A percentile compares a stretch with the other conserved stretches of the same genome.
These are phyloP conservation scores for Wickerhamomyces ciferrii DNA, from an alignment of 805 yeast genomes.

Conservation along the genomic window DNA sequence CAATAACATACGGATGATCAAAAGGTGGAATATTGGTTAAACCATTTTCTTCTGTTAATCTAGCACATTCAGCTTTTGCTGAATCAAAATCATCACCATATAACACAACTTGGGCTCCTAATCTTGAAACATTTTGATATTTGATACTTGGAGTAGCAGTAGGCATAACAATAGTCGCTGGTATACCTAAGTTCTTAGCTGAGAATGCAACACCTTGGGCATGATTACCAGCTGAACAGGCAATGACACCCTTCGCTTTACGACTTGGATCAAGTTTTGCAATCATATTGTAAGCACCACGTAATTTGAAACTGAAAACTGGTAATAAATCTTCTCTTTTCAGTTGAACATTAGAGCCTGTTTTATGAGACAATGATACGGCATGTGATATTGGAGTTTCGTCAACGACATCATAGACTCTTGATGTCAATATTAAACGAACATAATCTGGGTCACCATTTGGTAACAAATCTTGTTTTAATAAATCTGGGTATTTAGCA, in stretches of 20 bases:
- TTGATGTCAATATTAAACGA: conserved; percentile 81
- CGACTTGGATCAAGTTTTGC: conserved; percentile 65
- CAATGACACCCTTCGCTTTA: conserved; percentile 83
- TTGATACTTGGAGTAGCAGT: conserved; percentile 94
- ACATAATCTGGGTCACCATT: conserved; percentile 88
- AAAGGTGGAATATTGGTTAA: conserved; percentile 95
- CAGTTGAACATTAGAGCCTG: conserved; percentile 70
- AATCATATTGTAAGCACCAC: conserved; percentile 98
- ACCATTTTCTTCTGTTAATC: conserved; percentile 64
- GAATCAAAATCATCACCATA: conserved; percentile 92
- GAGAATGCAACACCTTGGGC: conserved; percentile 98
- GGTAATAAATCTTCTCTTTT: conserved; percentile 94
- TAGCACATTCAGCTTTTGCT: conserved; percentile 86
- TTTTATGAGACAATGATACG: conserved; percentile 62
- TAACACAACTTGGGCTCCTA: conserved; percentile 92
- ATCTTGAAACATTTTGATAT: conserved; percentile 81
- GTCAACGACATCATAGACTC: conserved; percentile 91
- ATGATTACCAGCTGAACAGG: conserved; percentile 98
- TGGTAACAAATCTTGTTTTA: conserved; percentile 43
- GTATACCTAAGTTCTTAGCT: conserved; percentile 78
- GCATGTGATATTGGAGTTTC: conserved; percentile 86
- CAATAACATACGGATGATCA: conserved; percentile 96
- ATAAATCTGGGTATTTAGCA: conserved; percentile 17
- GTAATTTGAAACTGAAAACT: conserved; percentile 89
- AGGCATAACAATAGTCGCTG: conserved; percentile 98